Base-by-base conservation (phyloP, 345 rosid species). In the Iberis pinnata region DNA sequence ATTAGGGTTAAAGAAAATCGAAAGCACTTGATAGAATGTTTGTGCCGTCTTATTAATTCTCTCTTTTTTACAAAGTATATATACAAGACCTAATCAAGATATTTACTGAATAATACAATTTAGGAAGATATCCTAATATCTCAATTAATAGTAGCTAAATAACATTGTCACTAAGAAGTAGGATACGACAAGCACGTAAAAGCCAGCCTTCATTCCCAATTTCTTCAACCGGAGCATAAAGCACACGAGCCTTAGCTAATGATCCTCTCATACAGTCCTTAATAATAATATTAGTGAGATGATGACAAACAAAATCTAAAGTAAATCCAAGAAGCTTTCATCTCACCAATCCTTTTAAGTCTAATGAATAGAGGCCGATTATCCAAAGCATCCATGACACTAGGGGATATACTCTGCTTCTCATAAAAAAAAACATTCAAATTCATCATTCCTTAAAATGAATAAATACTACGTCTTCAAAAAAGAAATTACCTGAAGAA, bases 181-280 rank as follows among this genome's bases (percentile, higher is more conserved):
- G 90, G 95, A 88, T 88, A 92, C 97, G 73, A 41, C 88, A 81
- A 52, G 97, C 90, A 50, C 33, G 72, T 56, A 66, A 47, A 58
- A 92, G 95, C 45, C 97, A 67, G 24, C 70, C 87, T 58, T 82
- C 82, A 16, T 53, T 53, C 6, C 85, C 85, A 56, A 73, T 73
- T 80, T 85, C 98, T 76, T 85, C 90, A 20, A 85, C 76, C 3
- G 90, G 80, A 41, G 55, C 73, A 68, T 88, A 88, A 13, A 92
- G 67, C 40, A 92, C 89, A 49, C 70, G 75, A 48, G 97, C 95
- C 76, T 59, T 81, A 9, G 76, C 78, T 50, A 72, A 63, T 53
- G 98, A 59, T 73, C 98, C 97, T 70, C 52, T 88, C 95, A 92
- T 75, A 69, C 77, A 74, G 53, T 78, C 90, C 98, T 92, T 57